Percentiles rank a stretch among this genome's conserved stretches.
Conservation (phyloP, 495 filamentous ascomycete species). For the Aspergillus biplanus region DNA sequence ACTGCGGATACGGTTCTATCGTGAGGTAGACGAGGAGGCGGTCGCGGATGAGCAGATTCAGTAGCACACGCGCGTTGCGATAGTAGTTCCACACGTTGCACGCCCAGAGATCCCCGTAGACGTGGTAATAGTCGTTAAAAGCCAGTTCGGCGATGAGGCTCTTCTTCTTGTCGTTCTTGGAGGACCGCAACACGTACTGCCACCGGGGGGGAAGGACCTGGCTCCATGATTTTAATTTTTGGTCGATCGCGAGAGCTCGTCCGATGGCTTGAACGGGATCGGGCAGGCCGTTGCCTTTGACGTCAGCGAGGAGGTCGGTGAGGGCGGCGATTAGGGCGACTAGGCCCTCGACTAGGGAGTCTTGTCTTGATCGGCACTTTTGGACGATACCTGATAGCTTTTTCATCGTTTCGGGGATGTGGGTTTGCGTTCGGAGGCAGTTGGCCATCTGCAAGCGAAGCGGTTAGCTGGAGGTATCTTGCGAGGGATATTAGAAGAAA, state of each 20-base stretch:
- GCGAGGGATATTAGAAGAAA: background rate
- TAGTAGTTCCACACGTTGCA: slow-evolving; percentile 20
- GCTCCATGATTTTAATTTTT: slow-evolving; percentile 1
- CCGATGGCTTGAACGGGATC: slow-evolving; percentile 12
- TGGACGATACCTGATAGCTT: slow-evolving; percentile 8
- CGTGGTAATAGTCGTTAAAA: slow-evolving; percentile 15
- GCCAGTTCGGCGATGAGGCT: slow-evolving; percentile 8
- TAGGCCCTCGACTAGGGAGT: slow-evolving; percentile 6
- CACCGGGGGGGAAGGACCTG: slow-evolving; percentile 7
- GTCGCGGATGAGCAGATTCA: slow-evolving; percentile 7
- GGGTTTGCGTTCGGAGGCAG: slow-evolving; percentile 11
- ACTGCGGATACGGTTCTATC: slow-evolving; percentile 12
- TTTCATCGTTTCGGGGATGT: slow-evolving; percentile 4
- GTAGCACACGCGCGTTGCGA: slow-evolving; percentile 12
- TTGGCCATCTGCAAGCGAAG: slow-evolving; percentile 10
- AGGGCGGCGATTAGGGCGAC: slow-evolving; percentile 12
- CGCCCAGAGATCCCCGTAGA: slow-evolving; percentile 17
- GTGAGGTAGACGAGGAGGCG: slow-evolving; percentile 3
- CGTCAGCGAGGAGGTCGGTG: slow-evolving; percentile 15
- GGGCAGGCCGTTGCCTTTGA: slow-evolving; percentile 4
- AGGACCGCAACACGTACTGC: slow-evolving; percentile 4
- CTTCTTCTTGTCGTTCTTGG: too few species aligned
- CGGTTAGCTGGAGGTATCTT: background rate
- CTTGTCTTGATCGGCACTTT: slow-evolving; percentile 1
- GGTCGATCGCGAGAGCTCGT: slow-evolving; percentile 1